Base-by-base conservation (phyloP, 179 eudicot genomes). In the Spinacia oleracea region DNA sequence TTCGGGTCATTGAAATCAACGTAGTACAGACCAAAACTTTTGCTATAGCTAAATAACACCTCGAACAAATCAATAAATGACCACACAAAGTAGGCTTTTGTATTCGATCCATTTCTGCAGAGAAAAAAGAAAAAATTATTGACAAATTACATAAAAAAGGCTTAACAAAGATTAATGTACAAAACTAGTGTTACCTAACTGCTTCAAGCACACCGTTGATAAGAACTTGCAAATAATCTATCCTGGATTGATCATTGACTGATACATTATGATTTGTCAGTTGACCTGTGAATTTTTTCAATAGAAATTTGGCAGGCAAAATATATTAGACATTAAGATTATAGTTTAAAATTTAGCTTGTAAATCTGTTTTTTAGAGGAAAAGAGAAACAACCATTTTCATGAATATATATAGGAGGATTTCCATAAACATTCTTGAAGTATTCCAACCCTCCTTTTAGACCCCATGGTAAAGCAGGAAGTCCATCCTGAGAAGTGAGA, bases 51-150 rank as follows among this genome's bases (percentile, higher is more conserved):
- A 42, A 34, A 85, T 43, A 89, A 7, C 14, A 88, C 23, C 87
- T 92, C 91, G 9, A 84, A 84, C 51, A 86, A 63, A 75, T 92
- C 97, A 48, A 92, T 1, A 84, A 89, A 92, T 5, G 92, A 87
- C 92, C 96, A 92, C 1, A 50, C 70, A 84, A 89, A 88, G 78
- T 89, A 92, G 40, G 91, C 97, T 74, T 74, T 84, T 15, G 85
- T 65, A 69, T 92, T 90, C 31, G 92, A 91, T 43, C 96, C 93
- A 62, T 89, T 87, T 83, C 95, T 91, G 78, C 80, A 23, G 43
- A 35, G 20, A 42, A 6, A 25, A 11, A 68, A 5, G 18, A 45
- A 11, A n/a, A n/a, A n/a, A n/a, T n/a, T n/a, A n/a, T n/a, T n/a
- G n/a, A 35, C 40, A 2, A 35, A 35, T 35, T 35, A 35, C 40